Evolutionary conservation across 495 filamentous ascomycete species (phyloP).

Genomic region (Pyrenula massariospora): DNA sequence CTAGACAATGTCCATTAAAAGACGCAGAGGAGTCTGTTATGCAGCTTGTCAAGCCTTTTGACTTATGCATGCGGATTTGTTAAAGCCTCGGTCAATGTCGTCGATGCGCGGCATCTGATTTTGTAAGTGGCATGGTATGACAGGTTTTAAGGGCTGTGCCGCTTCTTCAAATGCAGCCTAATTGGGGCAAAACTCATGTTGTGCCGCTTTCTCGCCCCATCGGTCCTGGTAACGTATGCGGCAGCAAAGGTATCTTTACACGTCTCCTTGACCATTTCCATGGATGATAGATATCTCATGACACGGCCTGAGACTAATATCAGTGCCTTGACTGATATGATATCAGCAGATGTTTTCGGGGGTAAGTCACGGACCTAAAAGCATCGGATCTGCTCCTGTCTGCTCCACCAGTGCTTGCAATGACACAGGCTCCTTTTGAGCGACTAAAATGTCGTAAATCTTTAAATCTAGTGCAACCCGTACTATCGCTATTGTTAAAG

Average conservation of each 20-base stretch:
- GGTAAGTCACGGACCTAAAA: not conserved
- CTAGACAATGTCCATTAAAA: too few relatives aligned
- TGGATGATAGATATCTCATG: not conserved
- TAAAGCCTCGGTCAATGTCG: too few relatives aligned
- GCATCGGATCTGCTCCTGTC: not conserved
- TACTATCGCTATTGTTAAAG: not conserved
- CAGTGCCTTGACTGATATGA: not conserved
- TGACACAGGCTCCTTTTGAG: not conserved
- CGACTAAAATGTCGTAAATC: not conserved
- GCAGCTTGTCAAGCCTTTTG: too few relatives aligned
- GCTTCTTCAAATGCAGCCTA: too few relatives aligned
- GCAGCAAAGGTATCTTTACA: not conserved
- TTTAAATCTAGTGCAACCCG: not conserved
- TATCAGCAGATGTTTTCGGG: not conserved
- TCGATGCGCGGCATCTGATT: too few relatives aligned
- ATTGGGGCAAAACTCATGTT: too few relatives aligned
- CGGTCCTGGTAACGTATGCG: too few relatives aligned
- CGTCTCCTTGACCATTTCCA: not conserved
- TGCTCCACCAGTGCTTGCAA: not conserved
- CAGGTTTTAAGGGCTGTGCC: too few relatives aligned
- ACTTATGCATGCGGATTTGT: too few relatives aligned
- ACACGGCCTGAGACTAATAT: not conserved
- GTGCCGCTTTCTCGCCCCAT: too few relatives aligned
- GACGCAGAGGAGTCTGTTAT: too few relatives aligned
- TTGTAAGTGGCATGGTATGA: too few relatives aligned